A percentile compares a stretch with the other conserved stretches of the same genome.
Evolutionary conservation across 108 stramenopile species (phyloP).

Genomic region (Cyclotella cryptica): DNA sequence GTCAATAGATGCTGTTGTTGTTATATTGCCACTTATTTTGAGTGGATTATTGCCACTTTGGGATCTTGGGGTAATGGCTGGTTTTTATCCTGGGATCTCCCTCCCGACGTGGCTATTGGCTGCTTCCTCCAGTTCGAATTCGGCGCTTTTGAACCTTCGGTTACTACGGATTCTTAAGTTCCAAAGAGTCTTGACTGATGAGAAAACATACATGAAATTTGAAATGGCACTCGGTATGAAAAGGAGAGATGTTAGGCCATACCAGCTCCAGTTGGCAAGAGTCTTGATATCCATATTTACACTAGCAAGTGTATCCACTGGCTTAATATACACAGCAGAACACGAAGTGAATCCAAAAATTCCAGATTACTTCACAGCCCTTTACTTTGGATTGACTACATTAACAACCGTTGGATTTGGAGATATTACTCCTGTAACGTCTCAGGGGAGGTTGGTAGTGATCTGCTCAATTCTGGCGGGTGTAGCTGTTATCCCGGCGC

Average conservation of each 20-base stretch:
- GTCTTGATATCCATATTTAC: slow-evolving; percentile 78
- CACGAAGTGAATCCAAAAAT: slow-evolving; percentile 76
- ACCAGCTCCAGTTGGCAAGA: slow-evolving; percentile 81
- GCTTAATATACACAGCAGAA: slow-evolving; percentile 84
- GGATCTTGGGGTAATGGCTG: slow-evolving; percentile 44
- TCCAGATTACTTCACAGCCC: slow-evolving; percentile 77
- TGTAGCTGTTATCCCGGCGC: slow-evolving; percentile 80
- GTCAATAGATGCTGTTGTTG: slow-evolving; percentile 59
- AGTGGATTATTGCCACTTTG: slow-evolving; percentile 45
- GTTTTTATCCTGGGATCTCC: slow-evolving; percentile 34
- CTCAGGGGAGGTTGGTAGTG: slow-evolving; percentile 72
- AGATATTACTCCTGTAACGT: slow-evolving; percentile 83
- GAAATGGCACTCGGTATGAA: slow-evolving; percentile 67
- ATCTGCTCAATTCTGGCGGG: slow-evolving; percentile 74
- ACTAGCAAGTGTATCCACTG: slow-evolving; percentile 72
- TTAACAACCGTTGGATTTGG: slow-evolving; percentile 82
- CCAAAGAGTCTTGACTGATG: slow-evolving; percentile 71
- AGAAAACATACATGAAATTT: slow-evolving; percentile 69
- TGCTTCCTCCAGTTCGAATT: slow-evolving; percentile 38
- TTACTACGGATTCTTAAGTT: slow-evolving; percentile 76
- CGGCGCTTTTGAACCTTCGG: slow-evolving; percentile 68
- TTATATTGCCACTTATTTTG: slow-evolving; percentile 46
- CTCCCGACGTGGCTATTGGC: slow-evolving; percentile 51
- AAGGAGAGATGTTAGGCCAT: slow-evolving; percentile 55
- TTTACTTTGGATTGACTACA: slow-evolving; percentile 87